Evolutionary conservation across 2,329 filamentous ascomycete species (phyloP).

Genomic region (Amphichorda felina): DNA sequence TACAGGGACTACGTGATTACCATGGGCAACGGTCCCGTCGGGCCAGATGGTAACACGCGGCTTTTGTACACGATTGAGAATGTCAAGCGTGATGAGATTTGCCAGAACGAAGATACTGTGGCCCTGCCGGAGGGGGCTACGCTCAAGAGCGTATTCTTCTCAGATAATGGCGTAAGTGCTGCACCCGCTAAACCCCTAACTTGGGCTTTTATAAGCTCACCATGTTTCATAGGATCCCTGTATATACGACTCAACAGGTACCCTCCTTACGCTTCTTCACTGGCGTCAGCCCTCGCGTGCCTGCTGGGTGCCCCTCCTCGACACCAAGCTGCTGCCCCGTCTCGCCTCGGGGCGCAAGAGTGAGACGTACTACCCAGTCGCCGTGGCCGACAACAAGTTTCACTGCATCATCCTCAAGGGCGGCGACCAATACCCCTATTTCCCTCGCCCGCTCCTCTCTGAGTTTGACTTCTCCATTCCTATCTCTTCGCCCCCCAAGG

Average conservation of each 20-base stretch:
- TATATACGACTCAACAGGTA: slow-evolving; percentile 89
- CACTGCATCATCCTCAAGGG: slow-evolving; percentile 99
- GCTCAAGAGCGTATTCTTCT: slow-evolving; percentile 81
- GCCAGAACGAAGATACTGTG: slow-evolving; percentile 86
- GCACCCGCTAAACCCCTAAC: not conserved
- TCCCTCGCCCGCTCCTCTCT: slow-evolving; percentile 75
- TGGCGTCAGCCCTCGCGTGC: slow-evolving; percentile 83
- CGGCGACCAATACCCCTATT: slow-evolving; percentile 85
- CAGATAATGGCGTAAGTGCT: slow-evolving; percentile 64
- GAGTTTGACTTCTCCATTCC: slow-evolving; percentile 92
- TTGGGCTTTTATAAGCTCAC: not conserved
- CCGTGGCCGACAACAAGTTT: slow-evolving; percentile 82
- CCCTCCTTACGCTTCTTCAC: slow-evolving; percentile 76
- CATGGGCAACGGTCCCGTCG: slow-evolving; percentile 81
- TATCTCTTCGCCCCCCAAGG: slow-evolving; percentile 41
- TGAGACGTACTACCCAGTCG: slow-evolving; percentile 91
- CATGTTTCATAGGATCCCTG: slow-evolving; percentile 60
- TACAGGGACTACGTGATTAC: slow-evolving; percentile 97
- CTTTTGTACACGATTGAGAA: slow-evolving; percentile 91
- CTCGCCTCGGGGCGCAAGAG: slow-evolving; percentile 75
- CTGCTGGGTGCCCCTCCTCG: slow-evolving; percentile 82
- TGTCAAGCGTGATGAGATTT: slow-evolving; percentile 85
- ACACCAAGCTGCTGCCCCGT: slow-evolving; percentile 74
- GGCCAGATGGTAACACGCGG: slow-evolving; percentile 63
- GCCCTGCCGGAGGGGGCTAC: slow-evolving; percentile 65